A percentile compares a stretch with the other conserved stretches of the same genome.
Evolutionary conservation across 1,284 basidiomycete species (phyloP).

Genomic region (Ustilago tritici): DNA sequence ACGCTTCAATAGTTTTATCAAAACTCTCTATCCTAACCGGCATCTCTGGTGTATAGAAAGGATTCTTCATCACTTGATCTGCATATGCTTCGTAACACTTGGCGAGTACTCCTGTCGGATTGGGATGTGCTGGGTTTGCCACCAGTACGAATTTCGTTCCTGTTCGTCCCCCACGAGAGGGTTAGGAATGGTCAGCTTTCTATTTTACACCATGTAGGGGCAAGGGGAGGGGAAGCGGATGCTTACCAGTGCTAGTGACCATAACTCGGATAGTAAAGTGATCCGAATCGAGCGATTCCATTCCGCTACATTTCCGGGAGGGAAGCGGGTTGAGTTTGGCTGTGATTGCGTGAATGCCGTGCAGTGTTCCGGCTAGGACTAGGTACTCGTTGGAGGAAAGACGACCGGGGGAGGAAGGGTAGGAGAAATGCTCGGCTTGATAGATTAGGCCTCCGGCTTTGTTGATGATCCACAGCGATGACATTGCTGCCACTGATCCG

Average conservation of each 20-base stretch:
- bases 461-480: constrained; percentile 90
- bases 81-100: constrained; percentile 90
- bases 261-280: constrained; percentile 89
- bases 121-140: constrained; percentile 80
- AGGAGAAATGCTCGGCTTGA: constrained; percentile 79
- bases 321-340: constrained; percentile 84
- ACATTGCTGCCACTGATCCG: constrained; percentile 35
- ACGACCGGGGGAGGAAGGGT: constrained; percentile 41
- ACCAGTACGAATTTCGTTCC: constrained; percentile 98
- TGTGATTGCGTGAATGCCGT: constrained; percentile 98
- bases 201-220: neutral
- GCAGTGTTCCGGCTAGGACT: constrained; percentile 94
- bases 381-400: constrained; percentile 95
- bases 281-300: constrained; percentile 93
- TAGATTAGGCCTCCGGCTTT: constrained; percentile 98
- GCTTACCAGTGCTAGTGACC: constrained; percentile 89
- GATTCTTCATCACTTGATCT: constrained; percentile 98
- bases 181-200: neutral
- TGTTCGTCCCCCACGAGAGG: constrained; percentile 67
- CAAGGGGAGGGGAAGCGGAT: neutral
- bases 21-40: constrained; percentile 92
- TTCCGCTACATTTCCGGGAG: constrained; percentile 75
- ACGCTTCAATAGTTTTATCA: constrained; percentile 74
- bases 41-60: constrained; percentile 99
- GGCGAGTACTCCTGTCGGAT: constrained; percentile 72